Evolutionary conservation across 495 filamentous ascomycete genomes (phyloP), one percentile per base, ranked within the genome.

Genomic region (Staphylotrichum longicolle): DNA sequence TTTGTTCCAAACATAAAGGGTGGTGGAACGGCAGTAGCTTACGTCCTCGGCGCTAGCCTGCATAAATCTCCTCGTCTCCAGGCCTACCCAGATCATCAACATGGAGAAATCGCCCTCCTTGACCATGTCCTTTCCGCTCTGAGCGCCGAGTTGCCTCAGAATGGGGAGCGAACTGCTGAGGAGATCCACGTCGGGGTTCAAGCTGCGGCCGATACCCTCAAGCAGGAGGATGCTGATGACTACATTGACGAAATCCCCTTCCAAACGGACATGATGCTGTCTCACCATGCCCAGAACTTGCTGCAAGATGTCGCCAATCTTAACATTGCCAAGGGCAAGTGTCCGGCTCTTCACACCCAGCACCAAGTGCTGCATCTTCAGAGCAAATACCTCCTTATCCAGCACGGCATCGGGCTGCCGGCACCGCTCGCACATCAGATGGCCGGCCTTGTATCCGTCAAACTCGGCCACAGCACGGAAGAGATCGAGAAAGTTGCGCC

Each of bases 211-310:
- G 62, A 99, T 98, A 0, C 95, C 95, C 70, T 99, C 95, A 2
- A 99, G 79, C 2, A 99, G 79, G 42, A 99, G 79, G 52, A 97
- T 96, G 39, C 89, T 93, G 57, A 99, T 89, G 15, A 99, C 93
- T 3, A 99, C 94, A 68, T 99, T 99, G 57, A 98, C 93, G 73
- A 97, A 99, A 70, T 99, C 95, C 3, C 95, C 95, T 69, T 98
- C 95, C 39, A 99, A 83, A 8, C 95, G 83, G 3, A 99, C 95
- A 68, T 99, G 95, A 70, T 99, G 93, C 14, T 79, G 77, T 35
- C 95, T 85, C 48, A 99, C 95, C 93, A 99, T 98, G 45, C 78
- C 79, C 33, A 99, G 77, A 7, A 98, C 93, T 61, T 96, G 83
- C 64, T 91, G 91, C 12, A 99, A 74, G 33, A 99, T 88, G 67